Evolutionary conservation across 495 filamentous ascomycete species (phyloP).

Genomic region (Lichenothelia convexa): DNA sequence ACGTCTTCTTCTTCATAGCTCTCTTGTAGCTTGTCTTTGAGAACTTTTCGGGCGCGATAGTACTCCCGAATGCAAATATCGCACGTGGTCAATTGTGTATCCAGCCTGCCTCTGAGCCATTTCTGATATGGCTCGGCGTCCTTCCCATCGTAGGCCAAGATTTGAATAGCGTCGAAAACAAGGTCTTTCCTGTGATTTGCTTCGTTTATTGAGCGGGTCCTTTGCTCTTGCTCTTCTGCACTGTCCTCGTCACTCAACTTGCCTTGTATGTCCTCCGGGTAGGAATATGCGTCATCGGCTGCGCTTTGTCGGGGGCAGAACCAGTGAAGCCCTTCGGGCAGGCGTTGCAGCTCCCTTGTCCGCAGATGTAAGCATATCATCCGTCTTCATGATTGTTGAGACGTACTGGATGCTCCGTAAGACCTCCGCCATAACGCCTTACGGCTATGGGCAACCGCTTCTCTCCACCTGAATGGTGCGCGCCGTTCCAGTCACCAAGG

Average conservation of each 20-base stretch:
- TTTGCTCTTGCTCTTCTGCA: slow-evolving; percentile 3
- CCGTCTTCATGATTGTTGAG: background rate
- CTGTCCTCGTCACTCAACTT: slow-evolving; percentile 2
- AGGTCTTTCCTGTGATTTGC: slow-evolving; percentile 33
- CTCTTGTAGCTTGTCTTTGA: slow-evolving; percentile 42
- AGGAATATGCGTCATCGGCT: slow-evolving; percentile 15
- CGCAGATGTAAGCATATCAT: background rate
- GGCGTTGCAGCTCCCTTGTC: slow-evolving; percentile 15
- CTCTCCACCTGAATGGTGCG: no score
- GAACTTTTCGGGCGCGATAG: slow-evolving; percentile 48
- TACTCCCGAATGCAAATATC: slow-evolving; percentile 66
- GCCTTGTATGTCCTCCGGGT: slow-evolving; percentile 18
- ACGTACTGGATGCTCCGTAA: background rate
- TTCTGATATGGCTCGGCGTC: slow-evolving; percentile 38
- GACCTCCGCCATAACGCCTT: slow-evolving; percentile 1
- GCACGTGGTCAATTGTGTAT: slow-evolving; percentile 44
- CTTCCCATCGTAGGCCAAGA: slow-evolving; percentile 47
- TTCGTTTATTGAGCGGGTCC: slow-evolving; percentile 22
- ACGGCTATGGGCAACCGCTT: no score
- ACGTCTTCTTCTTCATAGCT: slow-evolving; percentile 46
- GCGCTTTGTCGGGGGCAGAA: slow-evolving; percentile 20
- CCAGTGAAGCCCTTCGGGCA: slow-evolving; percentile 18
- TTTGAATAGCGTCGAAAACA: slow-evolving; percentile 42
- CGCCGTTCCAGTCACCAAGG: no score
- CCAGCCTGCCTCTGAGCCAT: slow-evolving; percentile 37